phyloP scores from a whole-genome alignment of 2,329 filamentous ascomycete genomes.

The Apiospora kogelbergensis region DNA sequence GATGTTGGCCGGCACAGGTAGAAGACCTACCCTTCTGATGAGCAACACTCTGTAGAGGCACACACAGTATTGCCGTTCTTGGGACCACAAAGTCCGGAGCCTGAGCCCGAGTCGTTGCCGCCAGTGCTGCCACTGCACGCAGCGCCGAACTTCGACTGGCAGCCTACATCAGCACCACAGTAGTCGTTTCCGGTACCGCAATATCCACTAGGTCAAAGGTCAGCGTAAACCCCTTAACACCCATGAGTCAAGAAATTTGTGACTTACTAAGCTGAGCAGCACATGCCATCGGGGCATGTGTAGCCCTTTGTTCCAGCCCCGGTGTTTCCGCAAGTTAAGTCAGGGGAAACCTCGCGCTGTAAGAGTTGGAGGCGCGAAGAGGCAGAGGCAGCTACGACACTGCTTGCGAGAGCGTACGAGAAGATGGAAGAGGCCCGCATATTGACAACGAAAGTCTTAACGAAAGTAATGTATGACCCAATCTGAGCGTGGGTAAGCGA shows the following conservation, averaged over 20 bases:
- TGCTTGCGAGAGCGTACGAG: conserved; percentile 19
- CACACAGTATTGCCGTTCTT: conserved; percentile 35
- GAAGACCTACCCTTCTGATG: conserved; percentile 37
- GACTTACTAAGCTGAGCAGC: conserved; percentile 19
- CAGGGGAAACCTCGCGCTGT: conserved; percentile 19
- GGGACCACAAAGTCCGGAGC: conserved; percentile 46
- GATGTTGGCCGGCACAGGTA: not conserved
- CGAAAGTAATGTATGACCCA: conserved; percentile 15
- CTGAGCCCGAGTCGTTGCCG: conserved; percentile 12
- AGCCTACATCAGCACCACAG: conserved; percentile 18
- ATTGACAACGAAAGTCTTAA: conserved; percentile 10
- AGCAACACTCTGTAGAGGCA: conserved; percentile 38
- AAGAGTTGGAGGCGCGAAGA: conserved; percentile 14
- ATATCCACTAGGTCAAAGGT: conserved; percentile 19
- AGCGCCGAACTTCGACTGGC: conserved; percentile 13
- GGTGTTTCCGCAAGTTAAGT: conserved; percentile 24
- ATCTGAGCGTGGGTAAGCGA: not conserved
- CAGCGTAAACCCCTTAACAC: not conserved
- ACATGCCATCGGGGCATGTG: conserved; percentile 21
- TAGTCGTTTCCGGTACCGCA: conserved; percentile 26
- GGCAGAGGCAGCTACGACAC: conserved; percentile 20
- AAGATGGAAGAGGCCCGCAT: conserved; percentile 16
- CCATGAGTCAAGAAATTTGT: not conserved
- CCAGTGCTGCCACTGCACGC: conserved; percentile 11
- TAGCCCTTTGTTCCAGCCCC: conserved; percentile 25